Base-by-base conservation (phyloP, 495 filamentous ascomycete species). In the Lophium mytilinum region DNA sequence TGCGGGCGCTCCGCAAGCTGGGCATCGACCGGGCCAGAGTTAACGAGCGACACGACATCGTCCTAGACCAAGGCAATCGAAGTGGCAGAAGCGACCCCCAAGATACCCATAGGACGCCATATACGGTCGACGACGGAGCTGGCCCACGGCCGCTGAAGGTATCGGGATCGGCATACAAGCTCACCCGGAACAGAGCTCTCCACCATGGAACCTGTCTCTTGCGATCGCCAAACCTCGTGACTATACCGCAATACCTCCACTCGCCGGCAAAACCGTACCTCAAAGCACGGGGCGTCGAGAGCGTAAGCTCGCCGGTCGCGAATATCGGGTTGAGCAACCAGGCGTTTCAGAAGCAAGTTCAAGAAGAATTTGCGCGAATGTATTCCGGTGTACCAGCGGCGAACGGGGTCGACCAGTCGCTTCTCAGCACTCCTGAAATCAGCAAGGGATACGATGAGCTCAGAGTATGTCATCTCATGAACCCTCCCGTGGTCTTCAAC, bases 181-280 rank as follows among this genome's bases (percentile, higher is more conserved):
- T 97, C 10, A 95, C 87, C 3, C 72, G 87, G 17, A 70, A 77
- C 37, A 80, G 90, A 45, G 81, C 89, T 4, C 75, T 96, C 45
- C 93, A 97, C 66, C 93, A 98, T 69, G 93, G 89, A 4, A 98
- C 93, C 0, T 92, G 89, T 68, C 72, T 98, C 45, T 75, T 97
- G 0, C 71, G 76, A 43, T 86, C 84, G 9, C 81, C 81, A 5
- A 83, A 90, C 63, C 73, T 96, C n/a, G 63, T 73, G 33, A 67
- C 72, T 37, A 82, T 96, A 7, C 77, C 80, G 9, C 65, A 74
- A 2, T 83, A 87, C 57, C 68, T 98, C 53, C 77, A 78, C 37
- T 88, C 87, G 53, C 87, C 88, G 0, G 88, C 86, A 1, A 83
- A 80, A 51, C 76, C 76, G 1, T 91, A 80, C 67, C 83, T 97